Conservation (phyloP, 2,329 filamentous ascomycete species). For the Fusarium metavorans region DNA sequence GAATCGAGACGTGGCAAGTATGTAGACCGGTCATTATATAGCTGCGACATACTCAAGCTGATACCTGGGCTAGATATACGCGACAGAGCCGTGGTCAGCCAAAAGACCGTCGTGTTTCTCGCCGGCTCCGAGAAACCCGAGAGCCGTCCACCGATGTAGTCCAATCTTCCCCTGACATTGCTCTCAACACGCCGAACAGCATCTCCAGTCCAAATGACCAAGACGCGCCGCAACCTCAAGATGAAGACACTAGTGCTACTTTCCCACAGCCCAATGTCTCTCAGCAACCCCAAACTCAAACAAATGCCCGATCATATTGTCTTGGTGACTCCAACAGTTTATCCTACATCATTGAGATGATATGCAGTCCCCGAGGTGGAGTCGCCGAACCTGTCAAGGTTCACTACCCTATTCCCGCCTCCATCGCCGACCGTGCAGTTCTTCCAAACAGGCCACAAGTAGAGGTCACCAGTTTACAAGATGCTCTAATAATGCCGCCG, state of each 20-base stretch:
- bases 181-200: not conserved
- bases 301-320: constrained; percentile 10
- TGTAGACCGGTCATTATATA: rapidly evolving
- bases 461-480: constrained; percentile 10
- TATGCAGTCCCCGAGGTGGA: constrained; percentile 24
- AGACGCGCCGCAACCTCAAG: rapidly evolving
- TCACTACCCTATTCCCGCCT: constrained; percentile 35
- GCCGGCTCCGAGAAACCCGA: not conserved
- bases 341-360: constrained; percentile 38
- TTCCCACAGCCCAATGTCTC: not conserved
- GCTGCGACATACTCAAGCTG: not conserved
- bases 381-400: constrained; percentile 35
- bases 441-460: constrained; percentile 5
- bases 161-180: not conserved
- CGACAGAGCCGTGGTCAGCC: constrained; percentile 1
- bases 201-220: not conserved
- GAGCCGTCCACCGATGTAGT: not conserved
- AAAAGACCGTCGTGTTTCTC: constrained; percentile 3
- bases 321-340: constrained; percentile 31
- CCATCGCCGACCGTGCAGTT: constrained; percentile 21
- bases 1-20: constrained; percentile 35
- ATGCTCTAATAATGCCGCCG: constrained; percentile 14
- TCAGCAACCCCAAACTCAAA: not conserved
- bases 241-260: rapidly evolving
- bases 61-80: not conserved